Percentiles rank a stretch among this genome's conserved stretches.
Evolutionary conservation across 2,329 filamentous ascomycete species (phyloP).

Genomic region (Huntiella omanensis): DNA sequence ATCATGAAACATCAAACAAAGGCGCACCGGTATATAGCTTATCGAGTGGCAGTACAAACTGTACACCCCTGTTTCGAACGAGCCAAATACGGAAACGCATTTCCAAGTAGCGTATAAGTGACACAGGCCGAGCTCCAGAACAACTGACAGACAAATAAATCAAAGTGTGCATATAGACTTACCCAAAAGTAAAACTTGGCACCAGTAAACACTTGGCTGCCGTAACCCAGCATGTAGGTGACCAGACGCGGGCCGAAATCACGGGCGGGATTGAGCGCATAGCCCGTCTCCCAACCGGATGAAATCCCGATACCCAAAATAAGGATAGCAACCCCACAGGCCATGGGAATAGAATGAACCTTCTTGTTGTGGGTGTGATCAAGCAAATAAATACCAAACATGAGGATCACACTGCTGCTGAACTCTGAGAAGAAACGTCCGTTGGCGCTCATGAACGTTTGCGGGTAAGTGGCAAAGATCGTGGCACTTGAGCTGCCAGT

Average conservation of each 20-base stretch:
- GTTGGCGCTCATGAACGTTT: slow-evolving; percentile 45
- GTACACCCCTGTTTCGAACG: no score
- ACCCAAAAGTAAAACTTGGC: slow-evolving; percentile 56
- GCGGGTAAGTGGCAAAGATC: slow-evolving; percentile 58
- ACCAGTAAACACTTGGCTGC: slow-evolving; percentile 44
- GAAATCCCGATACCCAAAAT: slow-evolving; percentile 59
- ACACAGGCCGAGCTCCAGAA: background rate
- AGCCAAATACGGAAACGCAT: no score
- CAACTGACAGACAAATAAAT: slow-evolving; percentile 3
- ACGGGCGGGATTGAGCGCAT: slow-evolving; percentile 54
- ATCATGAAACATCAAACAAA: no score
- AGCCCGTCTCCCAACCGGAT: slow-evolving; percentile 61
- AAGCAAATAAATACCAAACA: slow-evolving; percentile 55
- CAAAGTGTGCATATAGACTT: background rate
- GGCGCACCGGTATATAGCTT: no score
- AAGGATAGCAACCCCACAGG: slow-evolving; percentile 48
- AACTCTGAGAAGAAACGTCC: slow-evolving; percentile 58
- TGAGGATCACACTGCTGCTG: slow-evolving; percentile 45
- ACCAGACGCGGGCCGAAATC: slow-evolving; percentile 54
- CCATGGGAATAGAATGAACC: slow-evolving; percentile 31
- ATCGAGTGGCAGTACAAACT: no score
- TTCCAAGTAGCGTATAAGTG: no score
- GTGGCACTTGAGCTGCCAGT: slow-evolving; percentile 42
- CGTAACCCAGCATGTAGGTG: slow-evolving; percentile 50
- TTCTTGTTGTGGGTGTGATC: slow-evolving; percentile 35